Percentiles rank a stretch among this genome's conserved stretches.
phyloP scores from a whole-genome alignment of 1,139 yeast species.

The Geotrichum fermentans region DNA sequence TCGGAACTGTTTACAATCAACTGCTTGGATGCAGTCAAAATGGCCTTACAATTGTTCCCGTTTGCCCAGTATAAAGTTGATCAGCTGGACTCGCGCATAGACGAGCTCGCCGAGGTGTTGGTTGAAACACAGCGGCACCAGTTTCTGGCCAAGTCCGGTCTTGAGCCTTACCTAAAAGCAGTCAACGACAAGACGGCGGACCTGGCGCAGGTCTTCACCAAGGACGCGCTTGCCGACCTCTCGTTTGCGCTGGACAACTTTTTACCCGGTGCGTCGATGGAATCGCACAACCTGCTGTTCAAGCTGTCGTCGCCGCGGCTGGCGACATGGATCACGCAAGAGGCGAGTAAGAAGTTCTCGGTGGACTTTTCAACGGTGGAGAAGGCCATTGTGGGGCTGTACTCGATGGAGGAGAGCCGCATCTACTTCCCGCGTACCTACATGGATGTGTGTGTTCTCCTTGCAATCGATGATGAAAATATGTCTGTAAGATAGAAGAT shows the following conservation, averaged over 20 bases:
- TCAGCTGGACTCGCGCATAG: slow-evolving; percentile 31
- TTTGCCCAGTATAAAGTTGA: slow-evolving; percentile 34
- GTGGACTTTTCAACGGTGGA: slow-evolving; percentile 32
- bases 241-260: slow-evolving; percentile 35
- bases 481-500: slow-evolving; percentile 16
- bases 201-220: slow-evolving; percentile 17
- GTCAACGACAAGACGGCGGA: slow-evolving; percentile 3
- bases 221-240: slow-evolving; percentile 36
- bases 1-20: slow-evolving; percentile 37
- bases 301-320: slow-evolving; percentile 36
- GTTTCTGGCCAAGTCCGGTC: slow-evolving; percentile 32
- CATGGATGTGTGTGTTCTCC: slow-evolving; percentile 20
- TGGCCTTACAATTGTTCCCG: slow-evolving; percentile 33
- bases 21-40: slow-evolving; percentile 36
- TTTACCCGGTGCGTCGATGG: slow-evolving; percentile 37
- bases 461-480: slow-evolving; percentile 18
- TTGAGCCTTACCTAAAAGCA: slow-evolving; percentile 16
- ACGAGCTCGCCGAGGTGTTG: slow-evolving; percentile 32
- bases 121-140: slow-evolving; percentile 30
- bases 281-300: slow-evolving; percentile 32
- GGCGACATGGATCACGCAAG: slow-evolving; percentile 33
- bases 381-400: slow-evolving; percentile 23
- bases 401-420: slow-evolving; percentile 24
- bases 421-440: slow-evolving; percentile 19
- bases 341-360: slow-evolving; percentile 35